Evolutionary conservation across 2,329 filamentous ascomycete species (phyloP).

Genomic region (Trichothecium roseum): DNA sequence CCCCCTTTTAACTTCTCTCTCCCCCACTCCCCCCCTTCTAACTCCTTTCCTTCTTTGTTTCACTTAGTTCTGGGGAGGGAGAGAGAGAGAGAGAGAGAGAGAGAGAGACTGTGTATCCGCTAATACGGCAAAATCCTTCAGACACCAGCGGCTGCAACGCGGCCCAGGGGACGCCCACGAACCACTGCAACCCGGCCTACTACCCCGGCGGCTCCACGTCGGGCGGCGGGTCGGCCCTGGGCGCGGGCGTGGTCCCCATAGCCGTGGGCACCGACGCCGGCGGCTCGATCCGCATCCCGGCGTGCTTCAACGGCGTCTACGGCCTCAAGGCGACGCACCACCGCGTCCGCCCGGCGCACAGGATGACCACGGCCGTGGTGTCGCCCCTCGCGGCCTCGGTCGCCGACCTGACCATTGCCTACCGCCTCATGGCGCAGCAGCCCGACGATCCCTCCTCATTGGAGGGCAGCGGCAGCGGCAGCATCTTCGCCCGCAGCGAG

Average conservation of each 20-base stretch:
- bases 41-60: too few relatives aligned
- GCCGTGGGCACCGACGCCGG: conserved; percentile 67
- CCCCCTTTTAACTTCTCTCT: too few relatives aligned
- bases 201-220: conserved; percentile 77
- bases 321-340: conserved; percentile 73
- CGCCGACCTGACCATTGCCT: conserved; percentile 71
- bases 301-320: conserved; percentile 68
- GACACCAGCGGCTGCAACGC: conserved; percentile 78
- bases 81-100: too few relatives aligned
- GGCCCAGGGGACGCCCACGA: conserved; percentile 61
- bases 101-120: too few relatives aligned
- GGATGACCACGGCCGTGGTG: conserved; percentile 45
- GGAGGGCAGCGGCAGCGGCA: conserved; percentile 39
- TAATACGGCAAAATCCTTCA: conserved; percentile 13
- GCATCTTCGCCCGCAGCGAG: conserved; percentile 50
- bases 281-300: conserved; percentile 64
- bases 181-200: conserved; percentile 67
- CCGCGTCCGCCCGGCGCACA: conserved; percentile 48
- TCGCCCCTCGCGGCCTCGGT: conserved; percentile 71
- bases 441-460: conserved; percentile 46
- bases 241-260: conserved; percentile 63
- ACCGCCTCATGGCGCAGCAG: conserved; percentile 66
- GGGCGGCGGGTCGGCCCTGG: conserved; percentile 61
- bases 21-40: too few relatives aligned
- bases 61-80: too few relatives aligned